These are phyloP conservation scores for Fraxinus sp. DNA, from an alignment of 305 asterid species.

Conservation along the genomic window DNA sequence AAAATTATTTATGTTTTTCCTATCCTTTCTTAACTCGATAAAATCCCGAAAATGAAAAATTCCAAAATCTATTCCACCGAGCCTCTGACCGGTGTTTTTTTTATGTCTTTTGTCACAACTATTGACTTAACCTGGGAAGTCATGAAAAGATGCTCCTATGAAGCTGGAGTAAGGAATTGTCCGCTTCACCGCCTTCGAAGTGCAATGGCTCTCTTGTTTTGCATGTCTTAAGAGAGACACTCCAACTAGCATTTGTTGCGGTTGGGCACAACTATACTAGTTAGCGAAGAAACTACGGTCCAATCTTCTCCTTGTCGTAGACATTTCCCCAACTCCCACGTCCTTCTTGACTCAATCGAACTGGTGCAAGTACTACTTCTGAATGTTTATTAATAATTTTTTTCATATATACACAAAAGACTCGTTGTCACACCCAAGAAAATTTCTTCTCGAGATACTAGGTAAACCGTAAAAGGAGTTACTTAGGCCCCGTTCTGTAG, in stretches of 20 bases:
- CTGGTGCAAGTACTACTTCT: not conserved
- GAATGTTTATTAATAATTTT: not conserved
- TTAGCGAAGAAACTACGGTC: not conserved
- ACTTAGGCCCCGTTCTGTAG: no score
- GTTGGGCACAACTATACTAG: not conserved
- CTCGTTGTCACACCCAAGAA: not conserved
- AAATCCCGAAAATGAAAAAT: not conserved
- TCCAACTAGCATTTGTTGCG: not conserved
- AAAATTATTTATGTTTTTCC: not conserved
- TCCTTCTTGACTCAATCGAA: not conserved
- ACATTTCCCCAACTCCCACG: not conserved
- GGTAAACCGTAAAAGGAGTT: not conserved
- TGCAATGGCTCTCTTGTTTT: conserved; percentile 5
- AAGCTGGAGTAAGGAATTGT: not conserved
- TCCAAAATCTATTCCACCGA: not conserved
- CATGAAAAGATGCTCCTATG: not conserved
- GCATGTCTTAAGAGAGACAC: not conserved
- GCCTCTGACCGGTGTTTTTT: not conserved
- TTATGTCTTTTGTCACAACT: no score
- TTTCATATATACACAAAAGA: no score
- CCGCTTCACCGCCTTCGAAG: not conserved
- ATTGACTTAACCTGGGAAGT: not conserved
- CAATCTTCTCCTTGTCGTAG: not conserved
- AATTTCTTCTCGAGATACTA: not conserved
- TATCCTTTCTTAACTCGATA: not conserved